These are phyloP conservation scores for Fusarium brachygibbosum DNA, from an alignment of 2,329 filamentous ascomycete genomes.

Conservation along the genomic window DNA sequence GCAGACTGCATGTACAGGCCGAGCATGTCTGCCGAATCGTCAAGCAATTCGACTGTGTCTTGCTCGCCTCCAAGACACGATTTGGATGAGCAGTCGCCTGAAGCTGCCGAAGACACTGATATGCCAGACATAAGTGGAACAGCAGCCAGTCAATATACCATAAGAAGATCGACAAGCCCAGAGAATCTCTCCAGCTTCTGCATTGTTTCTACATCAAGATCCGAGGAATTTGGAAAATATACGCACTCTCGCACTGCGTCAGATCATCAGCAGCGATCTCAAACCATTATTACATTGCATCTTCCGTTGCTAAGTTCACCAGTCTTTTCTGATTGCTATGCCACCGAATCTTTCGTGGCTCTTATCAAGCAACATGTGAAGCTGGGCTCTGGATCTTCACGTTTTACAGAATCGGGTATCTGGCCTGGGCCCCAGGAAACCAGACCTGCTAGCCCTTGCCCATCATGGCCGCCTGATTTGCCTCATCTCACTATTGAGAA, in stretches of 20 bases:
- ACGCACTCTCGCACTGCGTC: conserved; percentile 70
- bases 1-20: conserved; percentile 24
- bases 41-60: background rate
- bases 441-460: conserved; percentile 60
- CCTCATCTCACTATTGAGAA: conserved; percentile 67
- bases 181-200: conserved; percentile 2
- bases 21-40: conserved; percentile 1
- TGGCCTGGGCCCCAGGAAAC: conserved; percentile 70
- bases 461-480: background rate
- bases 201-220: conserved; percentile 50
- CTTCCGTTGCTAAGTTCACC: conserved; percentile 25
- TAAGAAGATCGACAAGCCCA: background rate
- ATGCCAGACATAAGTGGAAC: background rate
- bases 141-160: background rate
- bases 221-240: conserved; percentile 68
- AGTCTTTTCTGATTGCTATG: conserved; percentile 75
- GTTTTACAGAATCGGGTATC: conserved; percentile 69
- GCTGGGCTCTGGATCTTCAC: conserved; percentile 65
- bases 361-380: conserved; percentile 71
- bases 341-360: conserved; percentile 71
- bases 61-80: conserved; percentile 7
- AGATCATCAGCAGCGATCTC: conserved; percentile 66
- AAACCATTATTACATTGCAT: background rate
- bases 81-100: background rate
- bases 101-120: background rate